Evolutionary conservation across 208 protist genomes (phyloP), one percentile per base, ranked within the genome.

Genomic region (Endotrypanum monterogeii): DNA sequence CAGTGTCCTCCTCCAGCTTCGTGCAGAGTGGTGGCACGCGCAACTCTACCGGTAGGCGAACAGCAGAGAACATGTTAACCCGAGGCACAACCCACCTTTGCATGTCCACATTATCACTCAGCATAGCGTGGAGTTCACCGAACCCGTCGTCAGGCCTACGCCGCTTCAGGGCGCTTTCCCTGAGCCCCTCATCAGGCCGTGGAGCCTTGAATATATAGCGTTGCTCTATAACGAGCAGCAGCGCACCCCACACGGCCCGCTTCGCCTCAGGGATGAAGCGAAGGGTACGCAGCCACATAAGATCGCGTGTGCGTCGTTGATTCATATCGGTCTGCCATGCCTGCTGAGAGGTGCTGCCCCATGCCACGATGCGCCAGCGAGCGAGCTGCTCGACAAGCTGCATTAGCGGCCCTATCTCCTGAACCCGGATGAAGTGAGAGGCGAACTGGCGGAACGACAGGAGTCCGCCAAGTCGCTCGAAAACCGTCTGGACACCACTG

Each of bases 381-480:
- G 87, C 82, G 32, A 94, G 69, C 41, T 84, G 75, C 61, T 91
- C 82, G 16, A 96, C 55, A n/a, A 96, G 44, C 62, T 80, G 79
- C 79, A 89, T 84, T 41, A 96, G 71, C 32, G 57, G 72, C 25
- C n/a, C 28, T 4, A 51, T 73, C 48, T 93, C 76, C 35, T 74
- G 77, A 41, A 54, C 4, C 28, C 74, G 77, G 16, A 88, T 83
- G 25, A 87, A 75, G 44, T 84, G 77, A n/a, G 79, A 73, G 7
- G 84, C 86, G 48, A 93, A 90, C 70, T 80, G 78, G 7, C 91
- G 89, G 25, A 96, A 71, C 18, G 83, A 80, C 37, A 91, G 74
- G 32, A 94, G 71, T 41, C 91, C 91, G 55, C 91, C 91, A 14
- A 90, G 71, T 11, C 82, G 69, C 68, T 93, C 89, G 68, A 94